Conservation (phyloP, 2,329 filamentous ascomycete species). For the Cercospora citrullina region DNA sequence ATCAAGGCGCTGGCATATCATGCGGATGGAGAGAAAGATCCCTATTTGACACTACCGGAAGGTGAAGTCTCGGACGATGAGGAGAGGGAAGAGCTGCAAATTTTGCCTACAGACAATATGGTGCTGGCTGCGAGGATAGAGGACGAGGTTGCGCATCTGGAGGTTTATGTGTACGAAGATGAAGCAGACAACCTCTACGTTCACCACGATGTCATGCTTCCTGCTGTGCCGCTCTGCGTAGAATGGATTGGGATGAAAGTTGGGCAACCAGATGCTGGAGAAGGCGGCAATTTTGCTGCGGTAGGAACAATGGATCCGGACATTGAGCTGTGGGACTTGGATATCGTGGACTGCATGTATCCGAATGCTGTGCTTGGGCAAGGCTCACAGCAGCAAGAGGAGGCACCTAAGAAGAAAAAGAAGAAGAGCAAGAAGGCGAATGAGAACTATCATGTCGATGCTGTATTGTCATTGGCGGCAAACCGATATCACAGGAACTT, state of each 20-base stretch:
- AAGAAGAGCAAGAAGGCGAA: constrained; percentile 88
- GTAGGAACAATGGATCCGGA: constrained; percentile 97
- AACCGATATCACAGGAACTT: constrained; percentile 94
- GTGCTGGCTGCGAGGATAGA: constrained; percentile 91
- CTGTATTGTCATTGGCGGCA: constrained; percentile 84
- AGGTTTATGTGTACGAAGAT: constrained; percentile 97
- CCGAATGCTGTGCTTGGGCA: constrained; percentile 93
- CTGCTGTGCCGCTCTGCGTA: constrained; percentile 89
- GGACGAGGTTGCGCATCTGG: constrained; percentile 93
- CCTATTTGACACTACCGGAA: constrained; percentile 85
- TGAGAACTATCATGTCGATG: constrained; percentile 89
- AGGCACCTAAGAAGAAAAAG: constrained; percentile 76
- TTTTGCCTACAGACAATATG: constrained; percentile 88
- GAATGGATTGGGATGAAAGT: constrained; percentile 97
- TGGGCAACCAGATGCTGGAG: constrained; percentile 62
- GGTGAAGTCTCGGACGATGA: constrained; percentile 73
- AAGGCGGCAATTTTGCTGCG: constrained; percentile 85
- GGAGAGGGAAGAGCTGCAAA: constrained; percentile 89
- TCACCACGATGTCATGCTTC: constrained; percentile 99
- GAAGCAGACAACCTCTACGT: constrained; percentile 95
- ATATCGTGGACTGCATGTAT: constrained; percentile 96
- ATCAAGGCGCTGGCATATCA: constrained; percentile 92
- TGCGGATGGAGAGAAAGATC: constrained; percentile 89
- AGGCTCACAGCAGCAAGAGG: constrained; percentile 30
- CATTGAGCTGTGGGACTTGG: constrained; percentile 97